Evolutionary conservation across 768 basidiomycete genomes (phyloP).

Genomic region (Exidia glandulosa): DNA sequence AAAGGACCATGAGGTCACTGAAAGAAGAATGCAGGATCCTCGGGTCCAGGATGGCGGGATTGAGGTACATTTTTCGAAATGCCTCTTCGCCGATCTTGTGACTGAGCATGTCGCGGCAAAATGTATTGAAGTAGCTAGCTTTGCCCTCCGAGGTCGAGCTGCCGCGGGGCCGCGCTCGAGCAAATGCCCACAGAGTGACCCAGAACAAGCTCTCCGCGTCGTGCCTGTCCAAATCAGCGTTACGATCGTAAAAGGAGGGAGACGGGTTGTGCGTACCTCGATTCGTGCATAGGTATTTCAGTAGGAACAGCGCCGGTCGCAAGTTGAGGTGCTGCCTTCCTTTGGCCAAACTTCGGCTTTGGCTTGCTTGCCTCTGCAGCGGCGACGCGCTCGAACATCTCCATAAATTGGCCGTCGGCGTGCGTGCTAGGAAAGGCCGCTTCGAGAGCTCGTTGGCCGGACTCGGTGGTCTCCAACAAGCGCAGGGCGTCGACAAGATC

Average conservation of each 20-base stretch:
- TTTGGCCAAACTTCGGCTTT: too few relatives aligned
- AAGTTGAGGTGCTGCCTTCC: too few relatives aligned
- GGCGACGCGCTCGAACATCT: too few relatives aligned
- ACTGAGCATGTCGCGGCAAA: background rate
- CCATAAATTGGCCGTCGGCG: too few relatives aligned
- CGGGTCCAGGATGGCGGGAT: background rate
- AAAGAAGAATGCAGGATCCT: background rate
- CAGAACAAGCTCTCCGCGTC: background rate
- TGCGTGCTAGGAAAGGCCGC: too few relatives aligned
- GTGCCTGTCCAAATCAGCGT: too few relatives aligned
- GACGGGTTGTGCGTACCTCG: background rate
- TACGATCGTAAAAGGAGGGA: too few relatives aligned
- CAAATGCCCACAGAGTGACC: background rate
- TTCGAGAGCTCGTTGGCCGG: too few relatives aligned
- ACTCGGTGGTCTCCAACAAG: background rate
- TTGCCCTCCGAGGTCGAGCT: background rate
- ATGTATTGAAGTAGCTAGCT: too few relatives aligned
- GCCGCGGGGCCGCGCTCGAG: background rate
- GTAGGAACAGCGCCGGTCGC: too few relatives aligned
- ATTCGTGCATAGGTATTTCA: background rate
- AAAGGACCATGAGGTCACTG: background rate
- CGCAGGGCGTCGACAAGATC: background rate
- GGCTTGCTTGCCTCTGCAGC: too few relatives aligned
- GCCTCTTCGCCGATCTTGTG: background rate
- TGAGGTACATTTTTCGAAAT: background rate